phyloP scores from a whole-genome alignment of 805 yeast genomes.

The Candida tibetensis region DNA sequence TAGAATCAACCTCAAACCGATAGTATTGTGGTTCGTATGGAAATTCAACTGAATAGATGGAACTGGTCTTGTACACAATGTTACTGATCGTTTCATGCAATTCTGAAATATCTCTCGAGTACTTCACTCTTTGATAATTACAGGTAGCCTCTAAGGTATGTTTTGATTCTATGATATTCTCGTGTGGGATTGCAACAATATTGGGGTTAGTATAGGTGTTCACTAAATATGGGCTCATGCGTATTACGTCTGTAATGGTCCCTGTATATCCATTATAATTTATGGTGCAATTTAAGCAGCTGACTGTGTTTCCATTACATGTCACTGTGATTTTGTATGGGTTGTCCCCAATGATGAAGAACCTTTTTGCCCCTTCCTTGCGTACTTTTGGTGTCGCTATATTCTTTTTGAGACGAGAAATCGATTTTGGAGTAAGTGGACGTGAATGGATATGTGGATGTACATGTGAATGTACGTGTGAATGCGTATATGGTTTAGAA shows the following conservation, averaged over 20 bases:
- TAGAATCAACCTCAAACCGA: slow-evolving; percentile 24
- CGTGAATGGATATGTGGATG: no score
- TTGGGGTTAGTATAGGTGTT: not conserved
- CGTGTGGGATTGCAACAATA: not conserved
- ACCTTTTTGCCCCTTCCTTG: not conserved
- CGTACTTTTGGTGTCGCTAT: not conserved
- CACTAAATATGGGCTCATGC: slow-evolving; percentile 5
- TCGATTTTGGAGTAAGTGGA: no score
- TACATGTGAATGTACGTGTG: no score
- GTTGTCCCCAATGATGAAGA: not conserved
- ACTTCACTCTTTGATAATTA: slow-evolving; percentile 15
- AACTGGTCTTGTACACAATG: slow-evolving; percentile 22
- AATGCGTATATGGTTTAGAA: no score
- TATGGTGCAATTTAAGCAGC: slow-evolving; percentile 8
- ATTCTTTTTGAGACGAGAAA: not conserved
- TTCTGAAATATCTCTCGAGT: slow-evolving; percentile 16
- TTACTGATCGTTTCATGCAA: slow-evolving; percentile 18
- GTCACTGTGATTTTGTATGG: not conserved
- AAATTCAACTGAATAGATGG: slow-evolving; percentile 16
- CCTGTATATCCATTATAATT: slow-evolving; percentile 9
- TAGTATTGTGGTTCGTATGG: slow-evolving; percentile 34
- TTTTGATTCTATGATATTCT: not conserved
- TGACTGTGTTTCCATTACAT: slow-evolving; percentile 3
- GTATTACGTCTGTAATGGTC: slow-evolving; percentile 1
- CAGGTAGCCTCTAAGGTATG: slow-evolving; percentile 1